Conservation (phyloP, 495 filamentous ascomycete species). For the Penicillium malachiteum region DNA sequence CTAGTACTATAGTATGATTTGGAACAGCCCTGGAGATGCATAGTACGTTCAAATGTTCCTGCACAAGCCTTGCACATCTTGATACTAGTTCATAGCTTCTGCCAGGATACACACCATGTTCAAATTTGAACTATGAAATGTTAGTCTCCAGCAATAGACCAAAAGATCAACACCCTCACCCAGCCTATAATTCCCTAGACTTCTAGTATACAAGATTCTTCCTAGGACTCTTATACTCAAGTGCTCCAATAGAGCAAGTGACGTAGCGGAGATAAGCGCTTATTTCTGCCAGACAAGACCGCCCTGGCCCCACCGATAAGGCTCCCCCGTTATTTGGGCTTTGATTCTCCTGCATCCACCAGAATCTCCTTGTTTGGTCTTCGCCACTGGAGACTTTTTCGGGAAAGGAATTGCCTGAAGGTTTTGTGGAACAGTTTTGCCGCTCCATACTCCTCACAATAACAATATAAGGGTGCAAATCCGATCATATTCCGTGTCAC, state of each 20-base stretch:
- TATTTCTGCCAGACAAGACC: constrained; percentile 12
- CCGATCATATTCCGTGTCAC: not conserved
- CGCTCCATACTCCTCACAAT: too few species aligned
- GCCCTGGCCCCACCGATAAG: constrained; percentile 25
- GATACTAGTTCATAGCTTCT: too few species aligned
- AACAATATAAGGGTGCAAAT: too few species aligned
- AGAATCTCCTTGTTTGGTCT: constrained; percentile 3
- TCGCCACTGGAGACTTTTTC: not conserved
- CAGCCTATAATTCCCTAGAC: not conserved
- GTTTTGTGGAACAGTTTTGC: too few species aligned
- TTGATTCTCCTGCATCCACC: constrained; percentile 7
- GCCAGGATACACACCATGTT: too few species aligned
- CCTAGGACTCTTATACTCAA: not conserved
- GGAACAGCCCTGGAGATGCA: too few species aligned
- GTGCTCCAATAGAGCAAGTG: not conserved
- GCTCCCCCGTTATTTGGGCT: constrained; percentile 11
- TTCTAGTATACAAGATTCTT: not conserved
- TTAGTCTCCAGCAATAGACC: too few species aligned
- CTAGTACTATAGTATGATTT: too few species aligned
- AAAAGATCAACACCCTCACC: too few species aligned
- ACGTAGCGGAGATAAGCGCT: constrained; percentile 4
- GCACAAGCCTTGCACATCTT: too few species aligned
- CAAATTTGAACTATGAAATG: too few species aligned
- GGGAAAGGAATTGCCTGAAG: not conserved
- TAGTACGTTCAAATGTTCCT: too few species aligned